Conservation (phyloP, 352 stramenopile species). For the Achlya hypogyna region DNA sequence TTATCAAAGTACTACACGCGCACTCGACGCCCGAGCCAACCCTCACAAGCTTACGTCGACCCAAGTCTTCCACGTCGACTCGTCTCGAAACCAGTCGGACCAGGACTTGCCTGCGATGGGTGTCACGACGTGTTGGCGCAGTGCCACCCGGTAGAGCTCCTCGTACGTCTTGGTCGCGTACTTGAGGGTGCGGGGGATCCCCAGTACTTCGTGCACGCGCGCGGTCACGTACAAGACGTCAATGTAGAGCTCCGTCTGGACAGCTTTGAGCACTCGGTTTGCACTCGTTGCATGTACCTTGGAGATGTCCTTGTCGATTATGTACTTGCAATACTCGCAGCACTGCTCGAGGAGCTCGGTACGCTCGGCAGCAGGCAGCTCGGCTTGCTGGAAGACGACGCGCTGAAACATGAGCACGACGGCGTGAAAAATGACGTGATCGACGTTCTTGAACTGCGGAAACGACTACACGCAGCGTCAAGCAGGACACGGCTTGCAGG, state of each 20-base stretch:
- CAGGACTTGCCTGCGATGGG: background rate
- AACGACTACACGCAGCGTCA: constrained; percentile 4
- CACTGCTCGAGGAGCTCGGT: constrained; percentile 16
- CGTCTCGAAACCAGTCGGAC: constrained; percentile 5
- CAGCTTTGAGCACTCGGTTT: background rate
- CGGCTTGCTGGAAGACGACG: constrained; percentile 9
- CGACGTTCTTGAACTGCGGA: constrained; percentile 6
- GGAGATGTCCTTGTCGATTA: constrained; percentile 21
- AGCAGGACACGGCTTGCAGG: background rate
- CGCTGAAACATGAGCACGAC: constrained; percentile 12
- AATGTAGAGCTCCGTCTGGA: constrained; percentile 24
- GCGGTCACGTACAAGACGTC: constrained; percentile 55
- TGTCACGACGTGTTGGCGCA: background rate
- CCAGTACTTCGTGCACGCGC: constrained; percentile 36
- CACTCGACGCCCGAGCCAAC: background rate
- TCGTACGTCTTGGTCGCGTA: constrained; percentile 34
- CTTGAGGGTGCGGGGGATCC: constrained; percentile 22
- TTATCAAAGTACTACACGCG: constrained; percentile 10
- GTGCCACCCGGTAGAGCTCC: constrained; percentile 31
- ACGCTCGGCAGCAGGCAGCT: background rate
- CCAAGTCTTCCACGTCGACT: constrained; percentile 12
- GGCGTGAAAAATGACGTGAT: constrained; percentile 11
- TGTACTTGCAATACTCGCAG: constrained; percentile 21
- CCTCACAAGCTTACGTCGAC: background rate
- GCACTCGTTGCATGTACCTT: background rate